Percentiles rank a stretch among this genome's conserved stretches.
phyloP scores from a whole-genome alignment of 2,329 filamentous ascomycete species.

The Colletotrichum theobromicola region DNA sequence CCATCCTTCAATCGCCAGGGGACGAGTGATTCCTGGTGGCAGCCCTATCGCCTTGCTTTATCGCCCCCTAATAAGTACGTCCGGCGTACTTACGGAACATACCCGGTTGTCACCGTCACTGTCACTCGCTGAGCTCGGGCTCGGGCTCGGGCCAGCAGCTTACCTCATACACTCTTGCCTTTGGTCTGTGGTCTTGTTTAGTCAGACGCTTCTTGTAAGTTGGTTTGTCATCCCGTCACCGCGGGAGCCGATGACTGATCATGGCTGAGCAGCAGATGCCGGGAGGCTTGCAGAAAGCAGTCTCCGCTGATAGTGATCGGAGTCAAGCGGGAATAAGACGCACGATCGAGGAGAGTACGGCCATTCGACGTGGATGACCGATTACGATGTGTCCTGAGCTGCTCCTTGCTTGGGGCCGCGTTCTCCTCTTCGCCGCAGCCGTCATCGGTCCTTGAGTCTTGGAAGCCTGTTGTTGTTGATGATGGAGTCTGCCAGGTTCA shows the following conservation, averaged over 20 bases:
- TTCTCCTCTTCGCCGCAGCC: not conserved
- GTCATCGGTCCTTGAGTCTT: not conserved
- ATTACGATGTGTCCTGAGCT: not conserved
- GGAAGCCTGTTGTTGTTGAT: not conserved
- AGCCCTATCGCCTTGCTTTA: not conserved
- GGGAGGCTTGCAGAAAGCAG: not conserved
- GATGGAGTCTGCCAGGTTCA: not conserved
- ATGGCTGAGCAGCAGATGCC: not conserved
- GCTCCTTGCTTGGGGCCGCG: not conserved
- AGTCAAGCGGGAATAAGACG: not conserved
- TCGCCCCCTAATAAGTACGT: not conserved
- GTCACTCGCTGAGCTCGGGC: no score
- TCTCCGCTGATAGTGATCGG: slow-evolving; percentile 3
- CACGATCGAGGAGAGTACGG: not conserved
- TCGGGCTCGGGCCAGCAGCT: not conserved
- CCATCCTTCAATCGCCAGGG: not conserved
- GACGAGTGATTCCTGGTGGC: not conserved
- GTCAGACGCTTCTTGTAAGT: not conserved
- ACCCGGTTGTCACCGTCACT: not conserved
- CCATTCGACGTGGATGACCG: not conserved
- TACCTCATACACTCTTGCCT: not conserved
- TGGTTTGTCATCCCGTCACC: not conserved
- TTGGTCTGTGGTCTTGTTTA: not conserved
- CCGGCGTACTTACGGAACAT: not conserved
- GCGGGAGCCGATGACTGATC: not conserved